Evolutionary conservation across 83 land plant genomes (phyloP).

Genomic region (Thuja plicata): DNA sequence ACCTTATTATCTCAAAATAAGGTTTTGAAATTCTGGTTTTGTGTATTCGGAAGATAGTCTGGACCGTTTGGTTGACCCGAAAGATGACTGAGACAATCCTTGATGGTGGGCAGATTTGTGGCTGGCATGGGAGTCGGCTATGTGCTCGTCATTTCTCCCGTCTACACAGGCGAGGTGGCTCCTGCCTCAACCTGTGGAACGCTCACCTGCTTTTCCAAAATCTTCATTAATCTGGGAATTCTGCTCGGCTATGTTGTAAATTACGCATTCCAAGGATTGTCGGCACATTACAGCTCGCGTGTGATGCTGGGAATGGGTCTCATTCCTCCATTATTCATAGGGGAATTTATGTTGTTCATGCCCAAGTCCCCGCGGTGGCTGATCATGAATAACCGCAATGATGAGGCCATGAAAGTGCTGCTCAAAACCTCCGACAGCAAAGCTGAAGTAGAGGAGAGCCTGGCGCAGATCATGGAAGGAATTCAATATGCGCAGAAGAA

Average conservation of each 20-base stretch:
- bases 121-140: too few relatives aligned
- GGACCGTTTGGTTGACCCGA: too few relatives aligned
- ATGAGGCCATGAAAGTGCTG: slow-evolving; percentile 37
- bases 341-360: slow-evolving; percentile 40
- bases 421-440: slow-evolving; percentile 31
- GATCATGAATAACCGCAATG: slow-evolving; percentile 45
- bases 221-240: slow-evolving; percentile 49
- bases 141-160: too few relatives aligned
- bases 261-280: slow-evolving; percentile 46
- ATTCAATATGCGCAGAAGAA: too few relatives aligned
- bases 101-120: too few relatives aligned
- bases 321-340: slow-evolving; percentile 32
- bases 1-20: too few relatives aligned
- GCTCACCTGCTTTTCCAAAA: slow-evolving; percentile 46
- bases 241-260: slow-evolving; percentile 49
- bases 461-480: too few relatives aligned
- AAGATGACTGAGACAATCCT: too few relatives aligned
- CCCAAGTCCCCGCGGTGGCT: slow-evolving; percentile 69
- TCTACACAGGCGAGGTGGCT: too few relatives aligned
- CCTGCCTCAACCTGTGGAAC: too few relatives aligned
- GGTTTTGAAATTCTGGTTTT: too few relatives aligned
- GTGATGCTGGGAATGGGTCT: slow-evolving; percentile 48
- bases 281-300: slow-evolving; percentile 37
- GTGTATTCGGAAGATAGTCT: too few relatives aligned
- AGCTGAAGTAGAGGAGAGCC: slow-evolving; percentile 32